Percentiles rank a stretch among this genome's conserved stretches.
Conservation (phyloP, 345 rosid genomes). For the Salix koriyanagi region DNA sequence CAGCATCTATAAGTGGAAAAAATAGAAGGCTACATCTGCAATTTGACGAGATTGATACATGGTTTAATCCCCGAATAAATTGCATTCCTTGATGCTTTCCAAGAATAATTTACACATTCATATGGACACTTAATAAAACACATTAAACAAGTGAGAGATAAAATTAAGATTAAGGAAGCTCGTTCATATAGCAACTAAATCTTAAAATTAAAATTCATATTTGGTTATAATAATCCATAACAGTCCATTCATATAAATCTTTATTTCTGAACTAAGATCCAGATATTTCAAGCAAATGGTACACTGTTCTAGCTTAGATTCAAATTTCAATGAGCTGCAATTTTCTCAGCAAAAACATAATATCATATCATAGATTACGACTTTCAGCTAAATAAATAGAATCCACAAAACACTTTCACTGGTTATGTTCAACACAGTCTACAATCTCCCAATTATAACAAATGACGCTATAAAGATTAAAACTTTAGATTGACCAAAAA, state of each 20-base stretch:
- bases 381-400: neutral
- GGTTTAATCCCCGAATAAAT: constrained; percentile 5
- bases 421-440: neutral
- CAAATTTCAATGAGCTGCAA: neutral
- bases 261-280: neutral
- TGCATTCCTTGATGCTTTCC: neutral
- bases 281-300: neutral
- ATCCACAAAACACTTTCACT: neutral
- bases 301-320: neutral
- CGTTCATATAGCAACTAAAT: neutral
- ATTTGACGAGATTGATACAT: constrained; percentile 7
- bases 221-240: neutral
- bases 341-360: neutral
- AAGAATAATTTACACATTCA: neutral
- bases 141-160: neutral
- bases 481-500: neutral
- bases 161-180: neutral
- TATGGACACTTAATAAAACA: neutral
- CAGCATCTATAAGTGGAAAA: constrained; percentile 7
- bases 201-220: too few species aligned
- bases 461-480: neutral
- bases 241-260: neutral
- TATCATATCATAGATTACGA: neutral
- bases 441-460: neutral
- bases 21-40: constrained; percentile 24